Evolutionary conservation across 768 basidiomycete species (phyloP).

Genomic region (Mycena filopes): DNA sequence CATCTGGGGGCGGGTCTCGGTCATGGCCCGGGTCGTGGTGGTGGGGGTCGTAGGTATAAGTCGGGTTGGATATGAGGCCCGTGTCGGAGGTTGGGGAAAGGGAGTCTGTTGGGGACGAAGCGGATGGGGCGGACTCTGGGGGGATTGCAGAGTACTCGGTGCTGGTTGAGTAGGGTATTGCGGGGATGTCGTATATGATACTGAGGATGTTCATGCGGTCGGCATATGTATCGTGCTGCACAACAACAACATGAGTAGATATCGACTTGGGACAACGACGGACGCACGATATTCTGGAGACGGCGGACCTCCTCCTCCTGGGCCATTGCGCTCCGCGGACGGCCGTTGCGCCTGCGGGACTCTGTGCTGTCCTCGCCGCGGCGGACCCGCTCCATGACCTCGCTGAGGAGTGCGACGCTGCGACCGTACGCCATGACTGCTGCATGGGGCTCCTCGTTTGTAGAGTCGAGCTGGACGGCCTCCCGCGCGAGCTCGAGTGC

Average conservation of each 20-base stretch:
- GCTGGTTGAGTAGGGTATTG: conserved; percentile 73
- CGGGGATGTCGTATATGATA: conserved; percentile 87
- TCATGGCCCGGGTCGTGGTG: conserved; percentile 11
- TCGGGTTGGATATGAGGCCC: conserved; percentile 8
- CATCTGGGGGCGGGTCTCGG: conserved; percentile 7
- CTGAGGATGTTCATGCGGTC: conserved; percentile 94
- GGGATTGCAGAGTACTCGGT: conserved; percentile 49
- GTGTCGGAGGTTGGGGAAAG: conserved; percentile 23
- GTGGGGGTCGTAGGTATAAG: conserved; percentile 21
- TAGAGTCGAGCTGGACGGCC: conserved; percentile 88
- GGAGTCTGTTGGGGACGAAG: conserved; percentile 28
- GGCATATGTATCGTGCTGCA: conserved; percentile 93
- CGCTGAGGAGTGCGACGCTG: conserved; percentile 86
- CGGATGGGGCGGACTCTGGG: conserved; percentile 12
- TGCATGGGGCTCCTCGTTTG: conserved; percentile 87
- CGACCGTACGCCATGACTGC: conserved; percentile 91
- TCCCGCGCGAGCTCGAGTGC: conserved; percentile 90
- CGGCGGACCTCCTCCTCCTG: conserved; percentile 91
- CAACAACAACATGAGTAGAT: conserved; percentile 15
- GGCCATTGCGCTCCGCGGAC: conserved; percentile 85
- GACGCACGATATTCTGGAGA: conserved; percentile 88
- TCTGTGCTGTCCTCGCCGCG: conserved; percentile 86
- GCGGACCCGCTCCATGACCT: conserved; percentile 93
- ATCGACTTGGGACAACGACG: conserved; percentile 23
- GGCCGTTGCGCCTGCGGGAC: conserved; percentile 62